Base-by-base conservation (phyloP, 208 protist genomes). In the Jaenimonas drosophilae region DNA sequence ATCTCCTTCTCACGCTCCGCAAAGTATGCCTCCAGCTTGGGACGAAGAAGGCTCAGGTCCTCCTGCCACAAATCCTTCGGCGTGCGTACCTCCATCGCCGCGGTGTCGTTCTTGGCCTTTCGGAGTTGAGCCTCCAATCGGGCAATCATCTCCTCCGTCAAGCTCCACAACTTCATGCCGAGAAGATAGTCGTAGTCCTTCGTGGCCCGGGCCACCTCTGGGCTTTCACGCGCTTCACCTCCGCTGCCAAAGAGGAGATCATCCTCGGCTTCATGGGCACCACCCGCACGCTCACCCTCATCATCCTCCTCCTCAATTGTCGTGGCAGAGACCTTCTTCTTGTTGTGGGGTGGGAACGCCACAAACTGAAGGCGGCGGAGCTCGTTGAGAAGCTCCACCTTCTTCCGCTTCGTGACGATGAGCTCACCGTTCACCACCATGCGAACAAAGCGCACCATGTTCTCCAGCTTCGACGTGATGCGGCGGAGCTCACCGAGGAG, bases 151-250 rank as follows among this genome's bases (percentile, higher is more conserved):
- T 99, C 98, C 30, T 74, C 32, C 23, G 97, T 99, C 19, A 99
- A 71, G 42, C 46, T 92, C 96, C 92, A 98, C 31, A 99, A 57
- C 49, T 94, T 86, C 96, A 99, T 99, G 30, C 71, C 77, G 1
- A 99, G 83, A 14, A 99, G 83, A 74, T 99, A 99, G 71, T 99
- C 92, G 72, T 98, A 99, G 43, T 88, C 96, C 11, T 70, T 65
- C 25, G 66, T 64, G 4, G 73, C 82, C 6, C 67, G 64, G 30
- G 61, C 53, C 47, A 83, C 44, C 66, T 91, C 78, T 6, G 79
- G 73, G 14, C 58, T 43, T 4, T 81, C 74, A 19, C 56, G 53
- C 27, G 25, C 59, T 1, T 45, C 52, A 3, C 39, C 49, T 27
- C 25, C 46, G 27, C 51, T 36, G 2, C 19, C 54, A 2, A 55